These are phyloP conservation scores for Calocera viscosa DNA, from an alignment of 768 basidiomycete species.

Conservation along the genomic window DNA sequence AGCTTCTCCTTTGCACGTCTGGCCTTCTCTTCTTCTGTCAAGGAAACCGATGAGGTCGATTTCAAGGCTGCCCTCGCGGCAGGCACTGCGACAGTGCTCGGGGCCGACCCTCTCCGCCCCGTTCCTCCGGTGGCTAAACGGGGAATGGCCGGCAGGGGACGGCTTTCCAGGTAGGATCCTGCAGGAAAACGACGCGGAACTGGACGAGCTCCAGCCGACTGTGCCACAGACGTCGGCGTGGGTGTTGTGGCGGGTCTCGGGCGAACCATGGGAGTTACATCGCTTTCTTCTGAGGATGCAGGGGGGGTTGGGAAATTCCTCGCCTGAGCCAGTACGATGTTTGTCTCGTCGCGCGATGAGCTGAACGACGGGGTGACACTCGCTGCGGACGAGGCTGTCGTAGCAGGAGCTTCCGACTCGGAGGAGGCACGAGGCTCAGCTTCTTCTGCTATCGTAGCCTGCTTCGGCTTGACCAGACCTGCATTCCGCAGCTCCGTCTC, in stretches of 20 bases:
- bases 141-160: background rate
- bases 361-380: background rate
- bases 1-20: background rate
- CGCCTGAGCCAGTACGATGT: background rate
- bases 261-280: background rate
- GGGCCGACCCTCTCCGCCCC: background rate
- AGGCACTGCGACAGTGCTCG: background rate
- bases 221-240: background rate
- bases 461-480: conserved; percentile 4
- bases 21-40: background rate
- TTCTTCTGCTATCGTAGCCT: conserved; percentile 1
- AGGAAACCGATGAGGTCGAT: background rate
- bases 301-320: background rate
- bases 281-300: background rate
- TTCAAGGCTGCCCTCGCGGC: background rate
- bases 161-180: background rate
- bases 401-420: background rate
- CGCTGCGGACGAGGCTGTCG: background rate
- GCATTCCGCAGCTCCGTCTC: conserved; percentile 43
- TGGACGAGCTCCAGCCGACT: background rate
- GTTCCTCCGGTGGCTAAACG: background rate
- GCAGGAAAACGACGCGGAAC: background rate
- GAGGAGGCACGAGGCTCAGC: background rate
- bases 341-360: background rate
- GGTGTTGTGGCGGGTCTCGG: background rate